Evolutionary conservation across 768 basidiomycete genomes (phyloP), one percentile per base, ranked within the genome.

Genomic region (Tulasnella sp.): DNA sequence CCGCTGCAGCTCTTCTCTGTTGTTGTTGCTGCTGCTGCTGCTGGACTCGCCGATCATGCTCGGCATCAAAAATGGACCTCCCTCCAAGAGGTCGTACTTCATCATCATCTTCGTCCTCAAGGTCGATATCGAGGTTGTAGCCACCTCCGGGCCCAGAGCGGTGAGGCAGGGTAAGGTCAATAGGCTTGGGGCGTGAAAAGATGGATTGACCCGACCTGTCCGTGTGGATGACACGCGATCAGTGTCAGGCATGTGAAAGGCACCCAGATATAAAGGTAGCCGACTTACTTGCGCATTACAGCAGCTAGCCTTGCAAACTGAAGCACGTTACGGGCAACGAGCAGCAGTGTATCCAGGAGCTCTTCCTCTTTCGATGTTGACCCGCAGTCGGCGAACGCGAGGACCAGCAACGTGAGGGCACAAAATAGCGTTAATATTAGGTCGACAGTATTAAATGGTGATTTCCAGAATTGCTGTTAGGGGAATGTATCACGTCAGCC

Each of bases 391-490:
- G 86, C 83, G 67, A 91, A 88, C 52, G 86, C 80, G 45, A 98
- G 80, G 17, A 98, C 80, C 31, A 93, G 74, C 45, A 99, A 72
- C 5, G 96, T 99, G 58, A 97, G 67, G 3, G 80, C 83, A 66
- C 94, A 98, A 71, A 99, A 88, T 27, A 78, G 62, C 2, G 96
- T 98, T 41, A 99, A 75, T 49, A 86, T 77, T 14, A 96, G 76
- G 67, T 97, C 93, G 64, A 93, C 75, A 31, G 88, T 72, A 67
- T 97, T 97, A 72, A 89, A 91, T 9, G 83, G 82, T n/a, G 88
- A 87, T 67, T 80, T 86, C 89, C 89, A 93, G 74, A 96, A 96
- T 89, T 91, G 86, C 91, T 93, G 67, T 51, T 45, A 59, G 39
- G 50, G 49, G 11, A 36, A 50, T 15, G 37, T 40, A 40, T 31